Percentiles rank a stretch among this genome's conserved stretches.
Evolutionary conservation across 2,329 filamentous ascomycete species (phyloP).

Genomic region (Trichophyton schoenleinii): DNA sequence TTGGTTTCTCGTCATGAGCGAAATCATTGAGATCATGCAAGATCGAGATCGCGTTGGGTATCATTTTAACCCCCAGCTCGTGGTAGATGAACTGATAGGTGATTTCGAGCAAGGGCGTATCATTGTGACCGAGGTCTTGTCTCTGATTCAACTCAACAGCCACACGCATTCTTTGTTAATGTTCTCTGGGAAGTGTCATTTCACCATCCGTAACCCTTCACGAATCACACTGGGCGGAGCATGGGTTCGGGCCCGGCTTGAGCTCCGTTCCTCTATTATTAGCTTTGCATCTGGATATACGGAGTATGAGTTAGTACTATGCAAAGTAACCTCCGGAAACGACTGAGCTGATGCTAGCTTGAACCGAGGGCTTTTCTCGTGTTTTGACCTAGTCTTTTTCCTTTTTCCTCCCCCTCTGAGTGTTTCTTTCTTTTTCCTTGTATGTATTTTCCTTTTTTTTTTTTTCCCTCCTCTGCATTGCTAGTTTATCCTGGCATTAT

Average conservation of each 20-base stretch:
- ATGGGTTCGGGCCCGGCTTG: neutral
- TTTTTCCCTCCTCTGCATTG: neutral
- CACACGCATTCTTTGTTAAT: neutral
- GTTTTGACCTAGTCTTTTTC: neutral
- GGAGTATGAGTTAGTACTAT: neutral
- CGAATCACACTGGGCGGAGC: slow-evolving; percentile 1
- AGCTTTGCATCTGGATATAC: neutral
- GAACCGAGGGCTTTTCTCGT: neutral
- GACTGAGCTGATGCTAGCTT: neutral
- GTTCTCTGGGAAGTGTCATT: neutral
- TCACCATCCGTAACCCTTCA: neutral
- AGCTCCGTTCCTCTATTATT: neutral
- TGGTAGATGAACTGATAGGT: neutral
- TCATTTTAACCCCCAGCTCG: neutral
- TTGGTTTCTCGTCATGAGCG: neutral
- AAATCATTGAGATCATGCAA: neutral
- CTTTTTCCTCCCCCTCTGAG: neutral
- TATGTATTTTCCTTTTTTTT: neutral
- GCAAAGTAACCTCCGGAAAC: neutral
- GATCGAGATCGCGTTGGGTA: neutral
- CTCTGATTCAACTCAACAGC: neutral
- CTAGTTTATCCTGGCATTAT: neutral
- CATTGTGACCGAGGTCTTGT: neutral
- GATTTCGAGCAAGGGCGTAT: neutral
- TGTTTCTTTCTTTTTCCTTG: neutral